Percentiles rank a stretch among this genome's conserved stretches.
These are phyloP conservation scores for Pilaira anomala DNA, from an alignment of 192 early-diverging fungal species.

Conservation along the genomic window DNA sequence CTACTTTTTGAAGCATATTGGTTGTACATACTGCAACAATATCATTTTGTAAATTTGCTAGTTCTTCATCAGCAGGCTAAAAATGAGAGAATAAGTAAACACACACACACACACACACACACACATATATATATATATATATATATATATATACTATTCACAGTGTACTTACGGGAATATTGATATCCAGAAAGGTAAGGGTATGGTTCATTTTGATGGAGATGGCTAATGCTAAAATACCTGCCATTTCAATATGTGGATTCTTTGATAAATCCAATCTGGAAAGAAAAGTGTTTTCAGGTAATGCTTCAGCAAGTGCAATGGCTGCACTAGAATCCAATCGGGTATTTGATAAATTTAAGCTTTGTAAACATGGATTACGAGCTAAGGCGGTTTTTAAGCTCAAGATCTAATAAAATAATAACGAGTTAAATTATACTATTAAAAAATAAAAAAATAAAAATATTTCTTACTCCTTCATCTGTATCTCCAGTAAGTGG, in stretches of 20 bases:
- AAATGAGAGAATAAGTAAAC: not conserved
- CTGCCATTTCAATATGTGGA: conserved; percentile 74
- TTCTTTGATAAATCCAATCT: conserved; percentile 78
- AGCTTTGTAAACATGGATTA: conserved; percentile 5
- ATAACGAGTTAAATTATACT: not conserved
- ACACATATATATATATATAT: no score
- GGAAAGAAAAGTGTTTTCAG: conserved; percentile 64
- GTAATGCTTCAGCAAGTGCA: conserved; percentile 76
- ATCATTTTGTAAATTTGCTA: conserved; percentile 33
- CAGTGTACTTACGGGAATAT: conserved; percentile 57
- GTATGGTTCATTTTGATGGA: conserved; percentile 80
- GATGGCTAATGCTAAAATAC: conserved; percentile 76
- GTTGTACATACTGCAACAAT: conserved; percentile 38
- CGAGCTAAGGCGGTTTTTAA: conserved; percentile 20
- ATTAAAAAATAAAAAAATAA: not conserved
- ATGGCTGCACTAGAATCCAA: conserved; percentile 53
- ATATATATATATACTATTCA: not conserved
- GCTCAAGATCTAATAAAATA: conserved; percentile 14
- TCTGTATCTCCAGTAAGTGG: conserved; percentile 21
- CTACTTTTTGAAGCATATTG: conserved; percentile 27
- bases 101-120: no score
- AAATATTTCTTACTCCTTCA: conserved; percentile 23
- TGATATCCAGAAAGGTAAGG: conserved; percentile 45
- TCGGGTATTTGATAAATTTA: conserved; percentile 20
- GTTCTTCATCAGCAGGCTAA: conserved; percentile 31